Evolutionary conservation across 805 yeast species (phyloP), one percentile per base, ranked within the genome.

Genomic region (Maudiozyma pseudohumilis): DNA sequence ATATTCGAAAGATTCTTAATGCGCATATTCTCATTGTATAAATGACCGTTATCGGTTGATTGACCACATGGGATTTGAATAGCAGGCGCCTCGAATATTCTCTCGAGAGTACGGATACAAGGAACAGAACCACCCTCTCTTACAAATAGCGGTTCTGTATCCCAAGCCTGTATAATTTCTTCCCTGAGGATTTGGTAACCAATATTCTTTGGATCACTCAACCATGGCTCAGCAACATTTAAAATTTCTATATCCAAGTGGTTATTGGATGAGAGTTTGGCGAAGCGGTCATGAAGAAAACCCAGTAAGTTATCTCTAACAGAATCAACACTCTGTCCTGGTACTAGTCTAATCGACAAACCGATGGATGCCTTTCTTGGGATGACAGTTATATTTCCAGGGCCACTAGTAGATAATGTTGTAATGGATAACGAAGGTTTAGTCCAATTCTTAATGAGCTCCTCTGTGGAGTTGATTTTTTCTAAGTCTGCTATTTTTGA

Each of bases 91-190:
- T 69, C 60, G 47, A 89, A 83, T 10, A 72, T 65, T 56, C 83
- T 83, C 50, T 89, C 98, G 46, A 89, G 62, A 42, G 80, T 81
- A 44, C 96, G 63, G 6, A 92, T 77, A 9, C 89, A 80, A 2
- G 98, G 96, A 56, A 89, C 87, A 0, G 96, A 85, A 0, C 98
- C 98, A 43, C 98, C 98, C 63, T 92, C 98, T 46, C 97, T 74
- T 23, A 92, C 84, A 42, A 77, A 80, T 29, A 89, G 63, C 2
- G 97, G 96, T 38, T 82, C 84, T 10, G 67, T 62, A 0, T 73
- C 75, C 98, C 98, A 89, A 39, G 77, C 83, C 4, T 64, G 57
- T 29, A 65, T 61, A 23, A 89, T 65, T 35, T 82, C 85, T 18
- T 73, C 63, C 38, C 70, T 67, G 25, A 92, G 63, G 7, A 81